Evolutionary conservation across 306 rosid genomes (phyloP).

Genomic region (Pterocarpus macrocarpus): DNA sequence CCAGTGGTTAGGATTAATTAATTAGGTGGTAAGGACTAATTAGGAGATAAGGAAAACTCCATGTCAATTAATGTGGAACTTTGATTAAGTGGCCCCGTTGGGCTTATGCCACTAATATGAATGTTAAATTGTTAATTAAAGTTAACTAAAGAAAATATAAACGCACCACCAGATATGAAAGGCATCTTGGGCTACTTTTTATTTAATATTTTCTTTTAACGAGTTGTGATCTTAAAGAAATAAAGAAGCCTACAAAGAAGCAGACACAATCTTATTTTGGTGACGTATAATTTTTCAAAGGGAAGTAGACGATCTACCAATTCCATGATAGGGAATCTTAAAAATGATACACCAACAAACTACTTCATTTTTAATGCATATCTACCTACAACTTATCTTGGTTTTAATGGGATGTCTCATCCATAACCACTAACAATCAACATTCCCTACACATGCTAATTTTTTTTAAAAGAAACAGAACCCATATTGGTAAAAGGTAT

Average conservation of each 20-base stretch:
- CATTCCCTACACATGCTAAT: neutral
- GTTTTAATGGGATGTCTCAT: constrained; percentile 55
- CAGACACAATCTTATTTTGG: constrained; percentile 1
- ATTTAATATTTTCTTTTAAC: constrained; percentile 4
- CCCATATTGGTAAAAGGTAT: neutral
- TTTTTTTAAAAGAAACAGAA: neutral
- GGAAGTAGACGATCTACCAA: constrained; percentile 59
- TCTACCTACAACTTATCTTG: constrained; percentile 35
- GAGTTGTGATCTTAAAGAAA: constrained; percentile 53
- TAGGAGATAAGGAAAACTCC: constrained; percentile 22
- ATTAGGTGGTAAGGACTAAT: constrained; percentile 12
- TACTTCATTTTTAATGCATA: constrained; percentile 21
- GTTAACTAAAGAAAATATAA: constrained; percentile 18
- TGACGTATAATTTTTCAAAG: constrained; percentile 42
- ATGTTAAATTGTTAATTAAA: constrained; percentile 19
- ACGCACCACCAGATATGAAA: constrained; percentile 37
- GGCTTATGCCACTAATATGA: neutral
- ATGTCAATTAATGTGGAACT: constrained; percentile 35
- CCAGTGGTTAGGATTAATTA: neutral
- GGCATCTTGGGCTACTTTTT: constrained; percentile 37
- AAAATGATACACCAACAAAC: constrained; percentile 67
- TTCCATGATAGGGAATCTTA: constrained; percentile 65
- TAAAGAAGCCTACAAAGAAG: constrained; percentile 38
- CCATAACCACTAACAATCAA: constrained; percentile 51
- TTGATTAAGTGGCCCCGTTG: constrained; percentile 31